phyloP scores from a whole-genome alignment of 306 rosid genomes.

The Mucuna pruriens region DNA sequence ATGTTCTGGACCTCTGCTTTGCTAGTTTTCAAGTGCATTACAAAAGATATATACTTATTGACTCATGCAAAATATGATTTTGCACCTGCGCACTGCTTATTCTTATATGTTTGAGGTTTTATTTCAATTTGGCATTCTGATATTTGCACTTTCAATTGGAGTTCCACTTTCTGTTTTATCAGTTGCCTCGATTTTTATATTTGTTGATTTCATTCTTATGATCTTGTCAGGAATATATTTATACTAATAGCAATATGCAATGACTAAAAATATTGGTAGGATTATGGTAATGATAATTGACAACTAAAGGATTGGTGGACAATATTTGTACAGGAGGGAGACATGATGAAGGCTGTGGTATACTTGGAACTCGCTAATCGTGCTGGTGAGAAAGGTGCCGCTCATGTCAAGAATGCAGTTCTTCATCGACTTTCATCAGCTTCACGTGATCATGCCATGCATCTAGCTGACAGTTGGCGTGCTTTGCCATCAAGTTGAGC shows the following conservation, averaged over 20 bases:
- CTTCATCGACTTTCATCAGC: slow-evolving; percentile 63
- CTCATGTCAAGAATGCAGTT: slow-evolving; percentile 67
- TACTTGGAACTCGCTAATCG: slow-evolving; percentile 90
- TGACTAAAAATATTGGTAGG: slow-evolving; percentile 10
- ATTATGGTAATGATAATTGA: slow-evolving; percentile 34
- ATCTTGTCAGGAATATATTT: slow-evolving; percentile 2
- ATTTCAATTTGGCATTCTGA: slow-evolving; percentile 10
- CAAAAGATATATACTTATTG: background rate
- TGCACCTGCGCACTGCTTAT: background rate
- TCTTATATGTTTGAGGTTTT: slow-evolving; percentile 14
- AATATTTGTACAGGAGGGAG: slow-evolving; percentile 64
- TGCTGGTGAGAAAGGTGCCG: slow-evolving; percentile 77
- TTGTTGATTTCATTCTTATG: slow-evolving; percentile 6
- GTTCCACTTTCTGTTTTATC: slow-evolving; percentile 1
- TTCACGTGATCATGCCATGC: slow-evolving; percentile 64
- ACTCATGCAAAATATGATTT: slow-evolving; percentile 11
- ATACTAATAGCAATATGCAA: slow-evolving; percentile 19
- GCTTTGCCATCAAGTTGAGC: slow-evolving; percentile 64
- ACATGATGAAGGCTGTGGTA: slow-evolving; percentile 81
- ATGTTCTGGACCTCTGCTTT: slow-evolving; percentile 1
- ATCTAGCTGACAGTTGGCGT: slow-evolving; percentile 70
- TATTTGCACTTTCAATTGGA: background rate
- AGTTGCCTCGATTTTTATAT: background rate
- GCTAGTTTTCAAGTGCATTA: slow-evolving; percentile 20
- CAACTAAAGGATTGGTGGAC: background rate